phyloP scores from a whole-genome alignment of 2,329 filamentous ascomycete species.

The Metarhizium sp. region DNA sequence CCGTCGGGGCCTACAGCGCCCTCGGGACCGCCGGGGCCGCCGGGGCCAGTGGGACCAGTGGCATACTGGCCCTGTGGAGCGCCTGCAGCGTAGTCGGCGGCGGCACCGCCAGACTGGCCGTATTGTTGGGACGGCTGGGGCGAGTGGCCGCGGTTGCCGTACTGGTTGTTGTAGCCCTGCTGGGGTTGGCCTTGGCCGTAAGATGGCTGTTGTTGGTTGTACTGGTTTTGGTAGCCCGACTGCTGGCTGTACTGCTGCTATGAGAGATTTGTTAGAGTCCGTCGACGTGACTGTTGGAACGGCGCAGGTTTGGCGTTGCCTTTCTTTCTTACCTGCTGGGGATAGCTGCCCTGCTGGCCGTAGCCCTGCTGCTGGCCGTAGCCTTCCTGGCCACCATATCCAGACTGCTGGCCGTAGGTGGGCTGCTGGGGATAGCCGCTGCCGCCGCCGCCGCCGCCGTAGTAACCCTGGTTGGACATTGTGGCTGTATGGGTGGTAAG shows the following conservation, averaged over 20 bases:
- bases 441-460: slow-evolving; percentile 14
- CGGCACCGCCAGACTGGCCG: slow-evolving; percentile 14
- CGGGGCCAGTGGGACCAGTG: slow-evolving; percentile 15
- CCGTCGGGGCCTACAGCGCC: slow-evolving; percentile 22
- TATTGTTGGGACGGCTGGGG: slow-evolving; percentile 8
- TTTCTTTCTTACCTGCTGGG: slow-evolving; percentile 9
- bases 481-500: background rate
- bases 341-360: slow-evolving; percentile 8
- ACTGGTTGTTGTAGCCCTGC: slow-evolving; percentile 7
- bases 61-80: slow-evolving; percentile 12
- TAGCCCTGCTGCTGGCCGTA: slow-evolving; percentile 19
- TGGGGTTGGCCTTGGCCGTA: slow-evolving; percentile 11
- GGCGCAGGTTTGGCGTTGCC: background rate
- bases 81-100: slow-evolving; percentile 11
- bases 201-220: slow-evolving; percentile 7
- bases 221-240: background rate
- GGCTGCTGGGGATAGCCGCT: slow-evolving; percentile 14
- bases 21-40: slow-evolving; percentile 18
- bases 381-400: slow-evolving; percentile 12
- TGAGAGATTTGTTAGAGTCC: background rate
- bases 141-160: slow-evolving; percentile 9
- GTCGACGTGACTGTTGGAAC: background rate
- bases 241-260: slow-evolving; percentile 6
- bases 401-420: slow-evolving; percentile 7
- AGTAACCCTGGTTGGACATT: slow-evolving; percentile 33